Percentiles rank a stretch among this genome's conserved stretches.
These are phyloP conservation scores for Camellia oleifera DNA, from an alignment of 179 eudicot genomes.

Conservation along the genomic window DNA sequence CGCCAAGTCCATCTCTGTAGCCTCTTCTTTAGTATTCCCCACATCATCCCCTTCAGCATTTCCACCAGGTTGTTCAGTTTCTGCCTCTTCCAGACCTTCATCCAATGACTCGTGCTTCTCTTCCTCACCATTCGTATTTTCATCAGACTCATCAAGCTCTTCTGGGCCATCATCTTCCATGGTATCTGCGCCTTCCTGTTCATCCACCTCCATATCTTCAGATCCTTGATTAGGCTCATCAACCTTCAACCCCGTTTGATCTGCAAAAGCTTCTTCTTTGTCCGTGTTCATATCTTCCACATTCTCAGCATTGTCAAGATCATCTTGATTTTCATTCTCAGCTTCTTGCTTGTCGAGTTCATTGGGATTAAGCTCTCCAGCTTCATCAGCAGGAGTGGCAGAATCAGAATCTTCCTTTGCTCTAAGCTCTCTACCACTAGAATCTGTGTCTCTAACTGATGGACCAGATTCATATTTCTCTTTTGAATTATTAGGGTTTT, in stretches of 20 bases:
- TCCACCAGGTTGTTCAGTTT: constrained; percentile 43
- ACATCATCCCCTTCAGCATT: constrained; percentile 36
- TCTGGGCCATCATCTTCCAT: constrained; percentile 43
- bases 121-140: constrained; percentile 38
- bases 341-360: constrained; percentile 43
- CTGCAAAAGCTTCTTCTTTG: constrained; percentile 57
- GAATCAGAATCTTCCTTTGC: constrained; percentile 76
- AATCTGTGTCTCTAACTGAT: constrained; percentile 58
- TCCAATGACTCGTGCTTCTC: constrained; percentile 29
- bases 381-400: constrained; percentile 38
- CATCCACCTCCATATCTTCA: constrained; percentile 53
- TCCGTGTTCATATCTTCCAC: constrained; percentile 55
- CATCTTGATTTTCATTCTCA: constrained; percentile 43
- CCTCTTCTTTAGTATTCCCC: constrained; percentile 36
- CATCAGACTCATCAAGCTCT: constrained; percentile 35
- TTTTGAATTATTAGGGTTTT: constrained; percentile 41
- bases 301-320: constrained; percentile 29
- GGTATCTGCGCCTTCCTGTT: constrained; percentile 35
- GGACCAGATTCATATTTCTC: constrained; percentile 83
- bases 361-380: constrained; percentile 42
- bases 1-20: constrained; percentile 35
- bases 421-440: constrained; percentile 66
- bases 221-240: constrained; percentile 46
- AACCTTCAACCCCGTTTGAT: constrained; percentile 54
- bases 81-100: constrained; percentile 43